Evolutionary conservation across 2,329 filamentous ascomycete genomes (phyloP).

Genomic region (Beauveria sp.): DNA sequence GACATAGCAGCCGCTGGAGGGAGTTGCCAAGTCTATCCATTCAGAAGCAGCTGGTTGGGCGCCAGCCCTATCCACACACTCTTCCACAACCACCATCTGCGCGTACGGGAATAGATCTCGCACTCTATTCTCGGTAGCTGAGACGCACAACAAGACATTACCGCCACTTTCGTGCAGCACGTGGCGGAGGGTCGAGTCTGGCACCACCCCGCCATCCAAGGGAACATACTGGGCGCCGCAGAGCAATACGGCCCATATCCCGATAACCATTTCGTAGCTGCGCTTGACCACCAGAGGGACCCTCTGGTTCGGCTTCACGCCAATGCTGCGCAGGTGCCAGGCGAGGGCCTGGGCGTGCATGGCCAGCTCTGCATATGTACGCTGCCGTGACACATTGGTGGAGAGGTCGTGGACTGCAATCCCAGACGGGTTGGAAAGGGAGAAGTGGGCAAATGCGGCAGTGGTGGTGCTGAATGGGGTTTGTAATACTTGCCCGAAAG

Average conservation of each 20-base stretch:
- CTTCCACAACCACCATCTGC: slow-evolving; percentile 23
- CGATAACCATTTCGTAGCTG: slow-evolving; percentile 49
- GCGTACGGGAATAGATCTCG: slow-evolving; percentile 18
- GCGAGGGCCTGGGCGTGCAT: slow-evolving; percentile 34
- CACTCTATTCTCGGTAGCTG: slow-evolving; percentile 28
- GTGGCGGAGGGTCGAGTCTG: slow-evolving; percentile 39
- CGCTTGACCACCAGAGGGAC: slow-evolving; percentile 49
- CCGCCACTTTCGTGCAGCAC: slow-evolving; percentile 41
- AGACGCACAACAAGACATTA: slow-evolving; percentile 39
- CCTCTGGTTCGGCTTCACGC: slow-evolving; percentile 36
- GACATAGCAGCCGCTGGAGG: slow-evolving; percentile 35
- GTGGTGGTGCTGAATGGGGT: slow-evolving; percentile 32
- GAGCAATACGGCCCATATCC: slow-evolving; percentile 48
- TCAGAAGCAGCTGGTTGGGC: not conserved
- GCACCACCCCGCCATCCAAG: slow-evolving; percentile 47
- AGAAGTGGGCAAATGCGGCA: slow-evolving; percentile 31
- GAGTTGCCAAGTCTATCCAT: slow-evolving; percentile 25
- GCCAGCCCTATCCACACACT: slow-evolving; percentile 8
- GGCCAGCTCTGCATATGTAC: slow-evolving; percentile 40
- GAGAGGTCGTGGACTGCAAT: slow-evolving; percentile 33
- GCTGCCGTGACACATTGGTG: slow-evolving; percentile 19
- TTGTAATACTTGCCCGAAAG: slow-evolving; percentile 18
- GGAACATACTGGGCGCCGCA: slow-evolving; percentile 53
- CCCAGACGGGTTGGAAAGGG: slow-evolving; percentile 26
- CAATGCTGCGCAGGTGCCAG: slow-evolving; percentile 28